Evolutionary conservation across 805 yeast species (phyloP).

Genomic region (Pichia kluyveri): DNA sequence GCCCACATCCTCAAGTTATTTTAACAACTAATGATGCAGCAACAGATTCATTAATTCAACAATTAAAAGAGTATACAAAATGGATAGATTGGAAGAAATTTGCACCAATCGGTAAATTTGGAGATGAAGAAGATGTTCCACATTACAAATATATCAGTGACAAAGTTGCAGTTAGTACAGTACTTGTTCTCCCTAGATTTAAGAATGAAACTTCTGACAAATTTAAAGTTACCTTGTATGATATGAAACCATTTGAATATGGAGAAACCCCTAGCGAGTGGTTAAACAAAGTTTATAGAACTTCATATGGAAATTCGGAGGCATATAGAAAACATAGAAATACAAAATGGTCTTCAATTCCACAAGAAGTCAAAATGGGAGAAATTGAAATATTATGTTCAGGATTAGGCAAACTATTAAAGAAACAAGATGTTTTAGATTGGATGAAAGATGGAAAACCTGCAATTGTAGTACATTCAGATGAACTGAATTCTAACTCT

Average conservation of each 20-base stretch:
- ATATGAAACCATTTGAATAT: slow-evolving; percentile 20
- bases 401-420: slow-evolving; percentile 19
- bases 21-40: slow-evolving; percentile 18
- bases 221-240: slow-evolving; percentile 15
- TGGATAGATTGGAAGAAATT: slow-evolving; percentile 33
- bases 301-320: slow-evolving; percentile 15
- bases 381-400: slow-evolving; percentile 19
- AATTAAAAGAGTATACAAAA: slow-evolving; percentile 41
- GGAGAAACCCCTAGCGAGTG: slow-evolving; percentile 14
- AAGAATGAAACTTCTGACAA: slow-evolving; percentile 4
- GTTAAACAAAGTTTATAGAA: slow-evolving; percentile 17
- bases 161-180: slow-evolving; percentile 18
- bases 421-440: slow-evolving; percentile 6
- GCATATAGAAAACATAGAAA: slow-evolving; percentile 19
- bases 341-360: slow-evolving; percentile 9
- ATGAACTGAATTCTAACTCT: slow-evolving; percentile 15
- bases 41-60: slow-evolving; percentile 40
- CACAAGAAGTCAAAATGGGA: slow-evolving; percentile 9
- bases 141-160: slow-evolving; percentile 12
- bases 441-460: slow-evolving; percentile 5
- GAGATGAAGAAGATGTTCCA: slow-evolving; percentile 15
- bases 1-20: slow-evolving; percentile 24
- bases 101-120: slow-evolving; percentile 21
- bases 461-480: slow-evolving; percentile 21
- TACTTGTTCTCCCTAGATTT: slow-evolving; percentile 18